Evolutionary conservation across 306 rosid genomes (phyloP), one percentile per base, ranked within the genome.

Genomic region (Vigna unguiculata): DNA sequence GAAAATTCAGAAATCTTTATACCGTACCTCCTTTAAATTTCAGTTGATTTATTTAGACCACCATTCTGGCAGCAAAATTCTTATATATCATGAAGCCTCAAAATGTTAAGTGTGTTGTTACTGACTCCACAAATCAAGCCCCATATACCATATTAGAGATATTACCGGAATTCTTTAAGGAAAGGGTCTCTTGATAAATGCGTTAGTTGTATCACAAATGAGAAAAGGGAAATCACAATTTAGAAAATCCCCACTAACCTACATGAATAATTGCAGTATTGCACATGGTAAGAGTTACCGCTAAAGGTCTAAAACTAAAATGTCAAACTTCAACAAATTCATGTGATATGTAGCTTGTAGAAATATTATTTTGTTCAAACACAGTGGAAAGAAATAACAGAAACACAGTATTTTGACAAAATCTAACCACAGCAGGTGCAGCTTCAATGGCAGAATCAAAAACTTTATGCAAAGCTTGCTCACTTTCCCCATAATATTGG

Each of bases 361-460:
- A 55, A 40, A 24, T 21, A 72, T 46, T 64, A 49, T 71, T 70
- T 75, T 74, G 74, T 67, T 40, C 45, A 78, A 80, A 71, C 55
- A 65, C 43, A 32, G 77, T 41, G 55, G 22, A 82, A 75, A 40
- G 55, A 74, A 83, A 79, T 53, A 53, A 71, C 46, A 12, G 54
- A 45, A 63, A 59, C 19, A 53, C 47, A 55, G 28, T 62, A 36
- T 53, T 45, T 71, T 47, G 76, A 41, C 30, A 65, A 78, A 72
- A 78, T 71, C 96, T 89, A 83, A 94, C 98, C 98, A 92, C 90
- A 20, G 98, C 83, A 81, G 98, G 97, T 43, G 90, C 87, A 86
- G 90, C 92, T 85, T 80, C 83, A 72, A 78, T 69, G 82, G 98
- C 97, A n/a, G 83, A 82, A 70, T 92, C 89, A 82, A 92, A 94